phyloP scores from a whole-genome alignment of 192 early-diverging fungal genomes.

The Coemansia sp. region DNA sequence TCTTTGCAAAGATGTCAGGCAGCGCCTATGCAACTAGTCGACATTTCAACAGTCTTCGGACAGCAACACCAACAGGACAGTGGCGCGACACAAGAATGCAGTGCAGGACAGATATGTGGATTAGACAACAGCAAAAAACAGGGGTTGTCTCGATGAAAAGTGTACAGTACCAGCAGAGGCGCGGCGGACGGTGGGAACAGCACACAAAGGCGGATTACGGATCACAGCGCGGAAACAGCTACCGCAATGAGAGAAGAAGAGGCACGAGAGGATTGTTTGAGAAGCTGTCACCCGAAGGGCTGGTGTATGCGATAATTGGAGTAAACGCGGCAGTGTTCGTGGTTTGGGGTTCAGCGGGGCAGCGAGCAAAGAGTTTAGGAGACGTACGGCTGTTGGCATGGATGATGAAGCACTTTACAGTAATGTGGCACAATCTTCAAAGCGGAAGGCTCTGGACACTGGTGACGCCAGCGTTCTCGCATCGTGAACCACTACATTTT shows the following conservation, averaged over 20 bases:
- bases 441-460: constrained; percentile 51
- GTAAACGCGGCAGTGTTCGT: constrained; percentile 44
- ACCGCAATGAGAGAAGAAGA: constrained; percentile 14
- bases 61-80: not conserved
- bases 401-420: constrained; percentile 43
- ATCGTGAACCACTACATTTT: constrained; percentile 43
- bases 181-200: constrained; percentile 43
- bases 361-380: constrained; percentile 13
- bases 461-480: constrained; percentile 55
- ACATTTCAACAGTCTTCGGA: not conserved
- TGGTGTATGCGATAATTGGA: constrained; percentile 36
- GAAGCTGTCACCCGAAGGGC: constrained; percentile 26
- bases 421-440: constrained; percentile 27
- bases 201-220: constrained; percentile 50
- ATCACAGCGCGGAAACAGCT: constrained; percentile 33
- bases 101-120: not conserved
- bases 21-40: not conserved
- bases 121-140: not conserved
- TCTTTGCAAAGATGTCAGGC: not conserved
- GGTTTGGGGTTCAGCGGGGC: constrained; percentile 28
- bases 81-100: not conserved
- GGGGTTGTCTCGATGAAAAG: not conserved
- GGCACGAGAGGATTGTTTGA: not conserved
- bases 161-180: constrained; percentile 35
- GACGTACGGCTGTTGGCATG: constrained; percentile 18